Evolutionary conservation across 768 basidiomycete species (phyloP), one percentile per base, ranked within the genome.

Genomic region (Amanita polypyramis): DNA sequence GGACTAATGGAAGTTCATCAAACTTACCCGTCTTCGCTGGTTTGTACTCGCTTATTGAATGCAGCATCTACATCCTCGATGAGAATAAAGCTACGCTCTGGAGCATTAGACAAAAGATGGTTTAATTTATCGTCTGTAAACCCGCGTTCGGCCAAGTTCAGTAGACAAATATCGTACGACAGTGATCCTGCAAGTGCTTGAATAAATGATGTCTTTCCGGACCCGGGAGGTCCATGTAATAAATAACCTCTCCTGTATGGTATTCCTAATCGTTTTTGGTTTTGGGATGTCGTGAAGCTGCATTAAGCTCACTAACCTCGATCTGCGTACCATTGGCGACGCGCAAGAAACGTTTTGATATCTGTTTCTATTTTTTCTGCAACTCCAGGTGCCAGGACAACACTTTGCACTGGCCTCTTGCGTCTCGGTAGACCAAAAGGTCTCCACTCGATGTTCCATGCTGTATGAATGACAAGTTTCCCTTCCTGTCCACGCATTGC

Each of bases 51-150:
- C 54, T 90, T 87, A 55, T 89, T 92, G 65, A 99, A 98, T 0
- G 93, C 95, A 23, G 95, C 94, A 60, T 99, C 96, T 10, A 99
- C 79, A 53, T 99, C 96, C 65, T 99, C 96, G 39, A 99, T 89
- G 25, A 98, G 74, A n/a, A 98, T 77, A 58, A 99, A 81, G 56
- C 89, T 90, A 49, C 90, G 76, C 58, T 96, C 92, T 0, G 95
- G 95, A 1, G 83, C 87, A 58, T 96, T 91, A 3, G 94, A 90
- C 32, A 98, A 69, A 2, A 98, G 74, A 58, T 96, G 89, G 54
- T 88, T 91, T 19, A 99, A 73, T 65, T 95, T 97, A 70, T 99
- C 96, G 61, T 99, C 96, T 33, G 90, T 86, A 23, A 98, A 74
- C 1, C 96, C 96, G 48, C 96, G 80, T 66, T 98, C 93, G 19